phyloP scores from a whole-genome alignment of 2,329 filamentous ascomycete genomes.

The Thielaviopsis punctulata region DNA sequence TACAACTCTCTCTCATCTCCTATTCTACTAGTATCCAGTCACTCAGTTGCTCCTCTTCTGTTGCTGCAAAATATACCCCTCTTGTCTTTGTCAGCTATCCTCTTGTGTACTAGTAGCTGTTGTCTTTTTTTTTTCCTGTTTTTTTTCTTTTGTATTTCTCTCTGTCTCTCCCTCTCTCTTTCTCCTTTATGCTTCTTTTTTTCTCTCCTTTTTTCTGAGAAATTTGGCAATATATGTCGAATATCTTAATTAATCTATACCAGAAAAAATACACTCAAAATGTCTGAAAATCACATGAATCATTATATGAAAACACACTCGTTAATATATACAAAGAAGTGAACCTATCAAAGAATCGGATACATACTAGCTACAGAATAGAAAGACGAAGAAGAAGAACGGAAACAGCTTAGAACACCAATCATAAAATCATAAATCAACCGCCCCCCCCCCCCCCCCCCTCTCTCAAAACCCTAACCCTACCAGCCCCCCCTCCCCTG shows the following conservation, averaged over 20 bases:
- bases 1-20: background rate
- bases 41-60: background rate
- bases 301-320: too few species aligned
- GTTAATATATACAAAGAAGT: conserved; percentile 1
- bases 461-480: background rate
- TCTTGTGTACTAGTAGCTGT: conserved; percentile 5
- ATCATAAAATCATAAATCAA: too few species aligned
- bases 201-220: too few species aligned
- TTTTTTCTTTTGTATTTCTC: conserved; percentile 4
- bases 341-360: too few species aligned
- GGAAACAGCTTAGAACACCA: background rate
- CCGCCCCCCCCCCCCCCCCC: too few species aligned
- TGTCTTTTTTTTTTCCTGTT: background rate
- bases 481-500: background rate
- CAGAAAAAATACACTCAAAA: too few species aligned
- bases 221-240: too few species aligned
- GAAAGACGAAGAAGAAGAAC: background rate
- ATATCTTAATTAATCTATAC: too few species aligned
- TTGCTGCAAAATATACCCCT: background rate
- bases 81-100: background rate
- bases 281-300: too few species aligned
- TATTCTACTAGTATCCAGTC: background rate
- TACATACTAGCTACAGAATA: too few species aligned
- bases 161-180: background rate
- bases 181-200: background rate